Evolutionary conservation across 768 basidiomycete species (phyloP), one percentile per base, ranked within the genome.

Genomic region (Amanita fuliginea): DNA sequence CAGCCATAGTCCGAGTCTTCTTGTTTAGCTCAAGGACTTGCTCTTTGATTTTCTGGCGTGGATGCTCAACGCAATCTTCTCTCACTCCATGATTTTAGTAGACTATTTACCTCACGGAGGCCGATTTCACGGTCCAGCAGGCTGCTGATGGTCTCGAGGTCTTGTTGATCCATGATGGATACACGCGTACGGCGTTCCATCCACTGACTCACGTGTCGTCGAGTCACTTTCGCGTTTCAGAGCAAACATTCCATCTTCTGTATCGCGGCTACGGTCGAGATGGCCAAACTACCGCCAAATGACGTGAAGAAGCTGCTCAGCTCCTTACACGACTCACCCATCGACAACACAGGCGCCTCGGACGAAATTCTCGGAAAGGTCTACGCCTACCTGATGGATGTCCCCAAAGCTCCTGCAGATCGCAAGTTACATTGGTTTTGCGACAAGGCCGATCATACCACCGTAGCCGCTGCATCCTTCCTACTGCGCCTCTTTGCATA

Each of bases 401-500:
- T 72, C 0, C 65, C 69, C 3, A 63, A 67, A 43, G 60, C 62
- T 41, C 54, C 64, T 28, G 59, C 61, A 28, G 51, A 51, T 39
- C 71, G 72, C 43, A 62, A 66, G 28, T 53, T 75, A 47, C 92
- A 96, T 58, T 94, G 90, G 89, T 94, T 86, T 61, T 96, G 93
- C 62, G 62, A 67, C 24, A 72, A 74, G 33, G 83, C 81, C 3
- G 66, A 75, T 28, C 60, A 71, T 7, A 66, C 77, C 30, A 80
- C 76, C 0, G 62, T 74, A 7, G 82, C 78, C 51, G 78, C 83
- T 1, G 89, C 93, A 0, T 81, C 80, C 0, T 96, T 93, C 65
- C 73, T 89, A 43, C 68, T 95, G 33, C 78, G 91, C 45, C 64
- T 96, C 34, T 83, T 86, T 60, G 91, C 91, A 8, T 96, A 90